Percentiles rank a stretch among this genome's conserved stretches.
phyloP scores from a whole-genome alignment of 169 alveolate genomes.

The Plasmodium malariae region DNA sequence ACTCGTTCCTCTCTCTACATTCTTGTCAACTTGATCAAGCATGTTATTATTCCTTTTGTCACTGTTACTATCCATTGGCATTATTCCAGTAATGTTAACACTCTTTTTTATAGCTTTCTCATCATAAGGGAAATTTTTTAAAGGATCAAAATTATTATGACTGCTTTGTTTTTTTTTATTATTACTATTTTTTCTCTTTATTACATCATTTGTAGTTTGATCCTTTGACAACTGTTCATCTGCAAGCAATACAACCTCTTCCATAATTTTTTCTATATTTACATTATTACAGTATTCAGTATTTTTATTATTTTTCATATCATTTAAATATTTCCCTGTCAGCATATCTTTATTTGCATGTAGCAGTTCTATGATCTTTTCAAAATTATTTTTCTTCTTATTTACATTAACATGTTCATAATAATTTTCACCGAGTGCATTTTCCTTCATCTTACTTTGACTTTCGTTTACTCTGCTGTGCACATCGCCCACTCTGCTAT shows the following conservation, averaged over 20 bases:
- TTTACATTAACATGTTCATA: not conserved
- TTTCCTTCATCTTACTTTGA: too few relatives aligned
- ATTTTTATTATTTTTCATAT: not conserved
- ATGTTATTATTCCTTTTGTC: not conserved
- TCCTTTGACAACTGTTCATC: not conserved
- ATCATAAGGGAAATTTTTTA: not conserved
- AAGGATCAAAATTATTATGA: not conserved
- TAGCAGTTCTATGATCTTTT: not conserved
- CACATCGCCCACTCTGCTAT: too few relatives aligned
- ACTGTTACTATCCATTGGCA: too few relatives aligned
- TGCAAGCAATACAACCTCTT: not conserved
- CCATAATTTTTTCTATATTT: not conserved
- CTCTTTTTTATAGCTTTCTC: not conserved
- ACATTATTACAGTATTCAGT: not conserved
- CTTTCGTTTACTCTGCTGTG: too few relatives aligned
- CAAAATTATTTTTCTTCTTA: not conserved
- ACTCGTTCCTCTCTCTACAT: not conserved
- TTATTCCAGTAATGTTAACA: not conserved
- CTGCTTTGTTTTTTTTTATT: too few relatives aligned
- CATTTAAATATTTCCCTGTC: not conserved
- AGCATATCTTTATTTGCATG: not conserved
- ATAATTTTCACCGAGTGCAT: not conserved
- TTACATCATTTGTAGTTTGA: not conserved
- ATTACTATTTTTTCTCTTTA: not conserved
- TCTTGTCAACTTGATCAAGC: not conserved